Conservation (phyloP, 176 grass and related monocot species). For the Zea mays region Zm-B73-REFERENCE-NAM-5.0 NC_050099.1:167403501-167404000, state of each 20-base stretch:
- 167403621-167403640: conserved; percentile 30
- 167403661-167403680: conserved; percentile 34
- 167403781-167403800: not conserved
- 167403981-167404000: not conserved
- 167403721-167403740: conserved; percentile 1
- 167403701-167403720: not conserved
- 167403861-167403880: conserved; percentile 28
- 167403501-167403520: conserved; percentile 65
- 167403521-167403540: conserved; percentile 51
- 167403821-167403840: conserved; percentile 1
- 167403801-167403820: not conserved
- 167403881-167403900: not conserved
- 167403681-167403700: conserved; percentile 40
- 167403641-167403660: conserved; percentile 25
- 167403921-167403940: conserved; percentile 4
- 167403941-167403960: not conserved
- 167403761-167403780: conserved; percentile 32
- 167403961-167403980: not conserved
- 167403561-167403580: conserved; percentile 4
- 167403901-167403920: not conserved
- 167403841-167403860: conserved; percentile 19
- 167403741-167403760: conserved; percentile 32
- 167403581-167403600: conserved; percentile 32
- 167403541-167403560: conserved; percentile 53
- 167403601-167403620: not conserved